phyloP scores from a whole-genome alignment of 2,329 filamentous ascomycete genomes.

The Hortaea sp. region DNA sequence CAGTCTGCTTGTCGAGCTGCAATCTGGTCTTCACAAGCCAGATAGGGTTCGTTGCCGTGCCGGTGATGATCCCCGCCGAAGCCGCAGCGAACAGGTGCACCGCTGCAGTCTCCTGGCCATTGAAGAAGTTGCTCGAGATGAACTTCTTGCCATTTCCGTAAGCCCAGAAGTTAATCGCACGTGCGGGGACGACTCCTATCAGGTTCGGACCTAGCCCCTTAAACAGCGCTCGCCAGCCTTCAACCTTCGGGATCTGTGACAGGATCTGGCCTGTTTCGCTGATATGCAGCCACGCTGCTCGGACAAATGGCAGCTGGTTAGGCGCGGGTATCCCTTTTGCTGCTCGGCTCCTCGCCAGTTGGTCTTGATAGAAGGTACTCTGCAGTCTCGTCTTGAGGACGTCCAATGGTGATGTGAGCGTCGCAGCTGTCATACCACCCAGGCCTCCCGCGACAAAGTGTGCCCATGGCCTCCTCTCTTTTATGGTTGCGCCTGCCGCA shows the following conservation, averaged over 20 bases:
- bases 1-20: slow-evolving; percentile 80
- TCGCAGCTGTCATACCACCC: slow-evolving; percentile 82
- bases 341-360: slow-evolving; percentile 60
- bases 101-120: slow-evolving; percentile 58
- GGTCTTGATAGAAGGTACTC: slow-evolving; percentile 85
- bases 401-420: slow-evolving; percentile 88
- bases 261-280: slow-evolving; percentile 81
- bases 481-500: slow-evolving; percentile 28
- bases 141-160: slow-evolving; percentile 87
- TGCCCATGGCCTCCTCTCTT: slow-evolving; percentile 64
- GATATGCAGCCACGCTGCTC: slow-evolving; percentile 63
- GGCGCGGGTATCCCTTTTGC: slow-evolving; percentile 45
- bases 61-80: slow-evolving; percentile 71
- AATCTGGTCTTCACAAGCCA: slow-evolving; percentile 92
- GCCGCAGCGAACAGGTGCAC: slow-evolving; percentile 71
- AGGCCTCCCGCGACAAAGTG: slow-evolving; percentile 84
- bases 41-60: slow-evolving; percentile 88
- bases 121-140: slow-evolving; percentile 64
- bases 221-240: slow-evolving; percentile 82
- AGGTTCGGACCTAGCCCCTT: slow-evolving; percentile 88
- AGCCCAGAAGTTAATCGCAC: slow-evolving; percentile 87
- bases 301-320: slow-evolving; percentile 51
- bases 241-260: slow-evolving; percentile 64
- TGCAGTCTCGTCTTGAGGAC: slow-evolving; percentile 89
- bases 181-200: slow-evolving; percentile 77